These are phyloP conservation scores for Delonix regia DNA, from an alignment of 306 rosid genomes.

Conservation along the genomic window DNA sequence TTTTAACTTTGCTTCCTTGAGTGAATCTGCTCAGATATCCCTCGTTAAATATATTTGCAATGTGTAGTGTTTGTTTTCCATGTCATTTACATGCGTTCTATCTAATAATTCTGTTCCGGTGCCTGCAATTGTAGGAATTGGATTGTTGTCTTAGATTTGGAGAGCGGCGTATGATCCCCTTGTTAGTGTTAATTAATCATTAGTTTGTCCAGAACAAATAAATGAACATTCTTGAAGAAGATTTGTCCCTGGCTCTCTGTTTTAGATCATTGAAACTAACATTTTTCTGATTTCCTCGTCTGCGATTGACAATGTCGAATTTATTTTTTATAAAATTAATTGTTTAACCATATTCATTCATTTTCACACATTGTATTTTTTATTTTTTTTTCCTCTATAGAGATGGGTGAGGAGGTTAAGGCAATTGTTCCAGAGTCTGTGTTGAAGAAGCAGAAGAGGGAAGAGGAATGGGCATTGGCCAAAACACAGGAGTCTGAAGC, in stretches of 20 bases:
- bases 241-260: background rate
- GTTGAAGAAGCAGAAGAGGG: constrained; percentile 81
- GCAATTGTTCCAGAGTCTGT: constrained; percentile 70
- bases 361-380: background rate
- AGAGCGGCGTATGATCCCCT: background rate
- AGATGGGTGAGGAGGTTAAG: constrained; percentile 74
- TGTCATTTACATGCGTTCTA: background rate
- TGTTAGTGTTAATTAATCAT: too few species aligned
- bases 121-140: background rate
- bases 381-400: background rate
- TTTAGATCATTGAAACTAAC: background rate
- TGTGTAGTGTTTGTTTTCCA: background rate
- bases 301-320: background rate
- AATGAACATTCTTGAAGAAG: too few species aligned
- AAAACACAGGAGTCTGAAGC: constrained; percentile 58
- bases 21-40: background rate
- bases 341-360: background rate
- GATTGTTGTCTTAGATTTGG: background rate
- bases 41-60: background rate
- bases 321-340: too few species aligned
- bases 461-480: constrained; percentile 77
- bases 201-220: too few species aligned
- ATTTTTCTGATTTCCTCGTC: background rate
- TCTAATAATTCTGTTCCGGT: background rate
- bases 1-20: background rate